A percentile compares a stretch with the other conserved stretches of the same genome.
Evolutionary conservation across 768 basidiomycete species (phyloP).

Genomic region (Amanita pallidorosea): DNA sequence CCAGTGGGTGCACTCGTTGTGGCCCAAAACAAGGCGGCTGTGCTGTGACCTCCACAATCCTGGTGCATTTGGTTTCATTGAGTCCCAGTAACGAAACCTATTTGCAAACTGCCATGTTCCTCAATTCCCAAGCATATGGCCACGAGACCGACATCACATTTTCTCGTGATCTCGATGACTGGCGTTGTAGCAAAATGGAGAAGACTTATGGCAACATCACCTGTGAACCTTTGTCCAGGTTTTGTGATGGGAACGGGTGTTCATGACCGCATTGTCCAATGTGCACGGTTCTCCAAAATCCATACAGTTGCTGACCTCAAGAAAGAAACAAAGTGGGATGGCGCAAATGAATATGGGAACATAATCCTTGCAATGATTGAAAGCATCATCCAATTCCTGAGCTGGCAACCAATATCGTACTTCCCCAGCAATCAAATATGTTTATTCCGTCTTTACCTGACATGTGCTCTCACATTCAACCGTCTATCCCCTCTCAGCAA

Average conservation of each 20-base stretch:
- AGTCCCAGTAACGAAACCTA: background rate
- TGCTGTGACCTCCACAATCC: background rate
- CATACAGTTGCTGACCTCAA: background rate
- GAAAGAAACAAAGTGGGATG: slow-evolving; percentile 1
- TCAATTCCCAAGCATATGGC: background rate
- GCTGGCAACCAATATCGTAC: background rate
- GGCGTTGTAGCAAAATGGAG: background rate
- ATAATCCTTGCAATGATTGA: background rate
- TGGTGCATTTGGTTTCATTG: background rate
- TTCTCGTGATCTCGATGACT: background rate
- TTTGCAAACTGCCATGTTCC: background rate
- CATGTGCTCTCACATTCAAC: background rate
- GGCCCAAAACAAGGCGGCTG: background rate
- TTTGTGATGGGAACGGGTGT: slow-evolving; percentile 12
- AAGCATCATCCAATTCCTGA: slow-evolving; percentile 1
- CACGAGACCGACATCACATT: background rate
- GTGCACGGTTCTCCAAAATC: background rate
- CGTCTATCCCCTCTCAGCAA: background rate
- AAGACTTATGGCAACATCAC: background rate
- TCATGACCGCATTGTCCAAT: slow-evolving; percentile 3
- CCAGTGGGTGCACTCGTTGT: background rate
- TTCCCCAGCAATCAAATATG: background rate
- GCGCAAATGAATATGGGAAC: background rate
- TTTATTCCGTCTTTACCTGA: background rate
- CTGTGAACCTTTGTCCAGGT: slow-evolving; percentile 6